Base-by-base conservation (phyloP, 2,329 filamentous ascomycete genomes). In the Diaporthe citrichinensis region DNA sequence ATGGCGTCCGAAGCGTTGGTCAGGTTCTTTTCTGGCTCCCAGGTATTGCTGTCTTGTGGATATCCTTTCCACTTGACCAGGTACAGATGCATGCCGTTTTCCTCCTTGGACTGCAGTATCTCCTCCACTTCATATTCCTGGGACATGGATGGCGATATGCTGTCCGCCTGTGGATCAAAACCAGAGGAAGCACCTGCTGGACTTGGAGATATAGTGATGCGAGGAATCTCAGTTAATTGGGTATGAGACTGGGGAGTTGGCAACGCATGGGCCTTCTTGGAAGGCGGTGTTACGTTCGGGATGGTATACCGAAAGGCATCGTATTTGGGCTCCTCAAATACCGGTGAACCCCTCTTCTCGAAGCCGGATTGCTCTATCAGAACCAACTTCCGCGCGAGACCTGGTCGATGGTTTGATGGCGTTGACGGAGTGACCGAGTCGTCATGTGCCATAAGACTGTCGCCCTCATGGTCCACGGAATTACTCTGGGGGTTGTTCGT, bases 141-240 rank as follows among this genome's bases (percentile, higher is more conserved):
- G 0, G 69, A 62, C 34, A 49, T 17, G 0, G 25, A n/a, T 1
- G 31, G 31, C 3, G 57, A 62, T 15, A 17, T 12, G 2, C 8
- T 53, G 15, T 53, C 7, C 3, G n/a, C 2, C 0, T 41, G 46
- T 23, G n/a, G 31, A 28, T 34, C 34, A 0, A 41, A 4, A 8
- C 0, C 4, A 6, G n/a, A 9, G 5, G 34, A 28, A 1, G 0
- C 17, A 6, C 8, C 46, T 3, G 9, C 8, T 14, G 49, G 65
- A 3, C 23, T 69, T 4, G 65, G 65, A 23, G 49, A 55, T 2
- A 17, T 7, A 2, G 31, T 12, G 8, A 41, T 20, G 1, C 34
- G 34, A 2, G 61, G 5, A 4, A n/a, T 9, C 28, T 31, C 41
- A 8, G 9, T n/a, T 17, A 3, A 0, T n/a, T 2, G 41, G 34